phyloP scores from a whole-genome alignment of 1,284 basidiomycete genomes.

The Puccinia coronata region DNA sequence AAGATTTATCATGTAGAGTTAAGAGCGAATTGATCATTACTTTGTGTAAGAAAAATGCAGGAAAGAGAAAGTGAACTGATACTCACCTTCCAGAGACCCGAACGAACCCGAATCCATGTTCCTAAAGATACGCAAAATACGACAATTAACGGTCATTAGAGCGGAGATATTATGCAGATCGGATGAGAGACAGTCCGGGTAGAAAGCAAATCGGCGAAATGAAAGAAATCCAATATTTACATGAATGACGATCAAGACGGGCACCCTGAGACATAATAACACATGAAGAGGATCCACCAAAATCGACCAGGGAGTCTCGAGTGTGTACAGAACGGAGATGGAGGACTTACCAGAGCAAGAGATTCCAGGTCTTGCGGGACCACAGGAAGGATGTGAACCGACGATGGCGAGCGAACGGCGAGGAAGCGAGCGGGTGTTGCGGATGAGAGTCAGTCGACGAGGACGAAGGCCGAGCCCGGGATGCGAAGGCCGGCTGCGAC shows the following conservation, averaged over 20 bases:
- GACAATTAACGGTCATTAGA: too few species aligned
- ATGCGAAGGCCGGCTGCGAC: background rate
- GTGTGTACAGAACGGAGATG: background rate
- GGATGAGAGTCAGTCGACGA: too few species aligned
- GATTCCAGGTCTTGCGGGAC: background rate
- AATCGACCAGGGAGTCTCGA: too few species aligned
- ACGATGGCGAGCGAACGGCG: background rate
- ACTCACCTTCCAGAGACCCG: conserved; percentile 27
- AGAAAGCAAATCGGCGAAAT: background rate
- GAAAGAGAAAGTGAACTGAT: background rate
- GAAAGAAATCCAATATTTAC: background rate
- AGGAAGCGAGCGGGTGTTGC: too few species aligned
- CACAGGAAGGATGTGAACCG: background rate
- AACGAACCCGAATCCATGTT: conserved; percentile 21
- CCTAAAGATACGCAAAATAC: background rate
- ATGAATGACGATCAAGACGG: conserved; percentile 12
- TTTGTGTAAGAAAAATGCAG: background rate
- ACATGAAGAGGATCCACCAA: too few species aligned
- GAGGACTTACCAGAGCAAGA: conserved; percentile 1
- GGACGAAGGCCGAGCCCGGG: too few species aligned
- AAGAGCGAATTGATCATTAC: background rate
- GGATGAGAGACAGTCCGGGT: background rate
- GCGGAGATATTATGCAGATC: too few species aligned
- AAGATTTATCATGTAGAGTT: background rate
- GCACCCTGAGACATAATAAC: background rate